Evolutionary conservation across 805 yeast genomes (phyloP), one percentile per base, ranked within the genome.

Genomic region (Pichia gijzeniarum): DNA sequence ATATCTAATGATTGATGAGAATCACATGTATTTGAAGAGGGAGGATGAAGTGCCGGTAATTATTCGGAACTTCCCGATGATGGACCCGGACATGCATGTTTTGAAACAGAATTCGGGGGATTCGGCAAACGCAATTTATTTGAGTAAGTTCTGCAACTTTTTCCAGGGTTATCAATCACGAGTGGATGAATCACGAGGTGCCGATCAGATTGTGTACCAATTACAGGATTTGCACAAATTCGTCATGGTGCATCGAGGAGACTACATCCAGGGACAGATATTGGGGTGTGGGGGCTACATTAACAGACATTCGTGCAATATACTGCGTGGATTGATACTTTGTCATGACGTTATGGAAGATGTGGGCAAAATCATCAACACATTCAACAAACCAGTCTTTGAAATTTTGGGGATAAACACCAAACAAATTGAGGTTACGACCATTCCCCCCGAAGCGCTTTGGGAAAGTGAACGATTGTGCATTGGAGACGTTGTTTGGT

Each of bases 401-500:
- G 18, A 39, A 21, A 12, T 30, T 7, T 32, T 39, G 28, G 35
- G 28, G 13, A 6, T 30, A 32, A 38, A 37, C 10, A 13, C 3
- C 3, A 16, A 17, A 4, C 25, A 35, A 17, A 14, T 22, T 20
- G n/a, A 16, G 14, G 21, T 9, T 7, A 16, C n/a, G n/a, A n/a
- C n/a, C n/a, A n/a, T n/a, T n/a, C n/a, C n/a, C n/a, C n/a, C n/a
- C 35, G 39, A 36, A 34, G 27, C 21, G 5, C 9, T 34, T 28
- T 44, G 43, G 43, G 43, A 44, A 19, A 20, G 34, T 36, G 40
- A 36, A 32, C 34, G 41, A 4, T 22, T 45, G 17, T 38, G 31
- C 9, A 18, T 45, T 10, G 48, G 48, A 9, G 48, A 45, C 28
- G 36, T 45, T 41, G 42, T 45, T 16, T 45, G 48, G 48, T 44